These are phyloP conservation scores for Talaromyces borbonicus DNA, from an alignment of 495 filamentous ascomycete species.

Conservation along the genomic window DNA sequence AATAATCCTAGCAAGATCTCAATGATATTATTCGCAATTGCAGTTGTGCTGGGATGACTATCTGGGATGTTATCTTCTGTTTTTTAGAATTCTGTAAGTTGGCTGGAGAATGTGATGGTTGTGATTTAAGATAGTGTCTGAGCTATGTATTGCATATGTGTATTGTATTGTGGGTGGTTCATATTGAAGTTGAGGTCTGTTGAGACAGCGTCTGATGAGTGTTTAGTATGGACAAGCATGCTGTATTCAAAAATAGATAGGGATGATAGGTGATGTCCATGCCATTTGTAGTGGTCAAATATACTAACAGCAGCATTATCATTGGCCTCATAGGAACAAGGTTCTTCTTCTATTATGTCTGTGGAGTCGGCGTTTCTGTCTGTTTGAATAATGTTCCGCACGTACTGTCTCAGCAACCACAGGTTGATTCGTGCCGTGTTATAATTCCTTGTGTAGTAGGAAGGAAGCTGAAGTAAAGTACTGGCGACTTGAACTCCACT, in stretches of 20 bases:
- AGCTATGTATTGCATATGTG: slow-evolving; percentile 8
- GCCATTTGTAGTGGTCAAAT: too few relatives aligned
- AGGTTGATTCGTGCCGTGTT: too few relatives aligned
- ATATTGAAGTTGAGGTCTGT: slow-evolving; percentile 6
- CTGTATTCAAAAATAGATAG: too few relatives aligned
- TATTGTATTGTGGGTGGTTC: slow-evolving; percentile 2
- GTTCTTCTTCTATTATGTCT: too few relatives aligned
- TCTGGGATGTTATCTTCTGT: slow-evolving; percentile 8
- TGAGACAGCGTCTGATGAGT: too few relatives aligned
- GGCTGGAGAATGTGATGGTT: slow-evolving; percentile 2
- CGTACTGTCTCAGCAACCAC: too few relatives aligned
- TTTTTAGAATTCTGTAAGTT: slow-evolving; percentile 8
- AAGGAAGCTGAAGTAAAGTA: slow-evolving; percentile 6
- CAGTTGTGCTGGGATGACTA: slow-evolving; percentile 4
- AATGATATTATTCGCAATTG: slow-evolving; percentile 9
- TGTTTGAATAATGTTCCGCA: too few relatives aligned
- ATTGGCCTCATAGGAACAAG: too few relatives aligned
- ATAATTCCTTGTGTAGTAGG: slow-evolving; percentile 8
- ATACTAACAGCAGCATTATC: too few relatives aligned
- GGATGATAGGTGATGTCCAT: too few relatives aligned
- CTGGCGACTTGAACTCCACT: slow-evolving; percentile 8
- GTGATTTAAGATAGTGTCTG: slow-evolving; percentile 1
- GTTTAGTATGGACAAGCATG: too few relatives aligned
- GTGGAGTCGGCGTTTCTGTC: too few relatives aligned
- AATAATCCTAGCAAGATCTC: slow-evolving; percentile 10